Conservation (phyloP, 2,329 filamentous ascomycete species). For the Sclerotinia subarctica region DNA sequence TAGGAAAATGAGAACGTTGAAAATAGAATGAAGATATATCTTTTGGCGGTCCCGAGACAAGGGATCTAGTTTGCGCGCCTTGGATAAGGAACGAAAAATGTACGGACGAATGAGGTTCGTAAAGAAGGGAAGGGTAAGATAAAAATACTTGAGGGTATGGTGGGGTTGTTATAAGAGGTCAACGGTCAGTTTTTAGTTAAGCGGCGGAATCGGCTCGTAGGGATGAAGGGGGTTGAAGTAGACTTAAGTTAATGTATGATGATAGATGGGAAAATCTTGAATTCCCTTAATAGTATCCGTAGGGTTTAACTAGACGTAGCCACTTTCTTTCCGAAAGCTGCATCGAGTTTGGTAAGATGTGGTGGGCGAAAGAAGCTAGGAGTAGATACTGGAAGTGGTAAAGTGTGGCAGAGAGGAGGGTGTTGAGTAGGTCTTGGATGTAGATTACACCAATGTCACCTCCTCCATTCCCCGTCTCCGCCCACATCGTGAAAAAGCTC, state of each 20-base stretch:
- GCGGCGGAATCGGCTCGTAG: conserved; percentile 20
- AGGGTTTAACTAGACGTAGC: conserved; percentile 7
- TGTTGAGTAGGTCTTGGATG: background rate
- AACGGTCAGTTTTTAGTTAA: conserved; percentile 19
- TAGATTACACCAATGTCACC: conserved; percentile 13
- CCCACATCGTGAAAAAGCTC: background rate
- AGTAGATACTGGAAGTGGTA: conserved; percentile 18
- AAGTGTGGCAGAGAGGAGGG: conserved; percentile 12
- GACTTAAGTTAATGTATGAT: conserved; percentile 4
- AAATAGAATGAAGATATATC: conserved; percentile 40
- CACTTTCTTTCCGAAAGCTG: conserved; percentile 1
- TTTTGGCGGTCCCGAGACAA: conserved; percentile 48
- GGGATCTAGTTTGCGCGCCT: conserved; percentile 58
- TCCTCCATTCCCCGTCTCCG: conserved; percentile 9
- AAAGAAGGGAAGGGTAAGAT: conserved; percentile 32
- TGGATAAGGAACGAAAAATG: conserved; percentile 21
- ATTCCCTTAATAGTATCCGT: conserved; percentile 12
- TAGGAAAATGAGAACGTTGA: conserved; percentile 11
- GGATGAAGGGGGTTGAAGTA: conserved; percentile 17
- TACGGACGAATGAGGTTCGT: conserved; percentile 26
- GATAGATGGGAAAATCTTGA: conserved; percentile 17
- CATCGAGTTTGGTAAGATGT: background rate
- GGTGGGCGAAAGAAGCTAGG: conserved; percentile 1
- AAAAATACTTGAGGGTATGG: conserved; percentile 23
- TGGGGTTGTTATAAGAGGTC: conserved; percentile 23